phyloP scores from a whole-genome alignment of 495 filamentous ascomycete species.

The Massariosphaeria phaeospora region DNA sequence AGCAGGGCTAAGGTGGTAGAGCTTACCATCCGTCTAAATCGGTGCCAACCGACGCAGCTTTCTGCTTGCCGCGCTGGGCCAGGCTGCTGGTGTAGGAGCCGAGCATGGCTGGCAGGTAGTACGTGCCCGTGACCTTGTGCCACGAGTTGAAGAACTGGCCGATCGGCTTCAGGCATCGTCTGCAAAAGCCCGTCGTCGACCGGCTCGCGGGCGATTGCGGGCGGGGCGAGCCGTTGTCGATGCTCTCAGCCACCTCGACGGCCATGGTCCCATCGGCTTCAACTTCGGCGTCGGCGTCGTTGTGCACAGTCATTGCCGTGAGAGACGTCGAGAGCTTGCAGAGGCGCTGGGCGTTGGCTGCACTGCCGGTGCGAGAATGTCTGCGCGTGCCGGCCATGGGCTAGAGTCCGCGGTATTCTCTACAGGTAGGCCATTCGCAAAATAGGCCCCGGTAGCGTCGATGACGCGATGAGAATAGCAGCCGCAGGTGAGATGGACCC shows the following conservation, averaged over 20 bases:
- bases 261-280: not conserved
- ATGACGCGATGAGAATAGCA: constrained; percentile 21
- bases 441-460: constrained; percentile 10
- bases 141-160: constrained; percentile 36
- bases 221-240: constrained; percentile 5
- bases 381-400: constrained; percentile 16
- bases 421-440: constrained; percentile 11
- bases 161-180: constrained; percentile 22
- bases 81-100: constrained; percentile 30
- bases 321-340: not conserved
- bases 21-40: constrained; percentile 32
- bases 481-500: constrained; percentile 11
- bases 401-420: not conserved
- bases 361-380: constrained; percentile 10
- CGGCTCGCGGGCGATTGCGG: constrained; percentile 1
- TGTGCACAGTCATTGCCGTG: not conserved
- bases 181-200: constrained; percentile 31
- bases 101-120: constrained; percentile 34
- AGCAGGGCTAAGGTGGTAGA: constrained; percentile 4
- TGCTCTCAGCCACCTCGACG: not conserved
- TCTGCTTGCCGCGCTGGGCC: not conserved
- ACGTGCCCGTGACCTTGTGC: constrained; percentile 31
- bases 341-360: not conserved
- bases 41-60: constrained; percentile 15
- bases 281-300: not conserved